Evolutionary conservation across 768 basidiomycete species (phyloP), one percentile per base, ranked within the genome.

Genomic region (Pholiota molesta): DNA sequence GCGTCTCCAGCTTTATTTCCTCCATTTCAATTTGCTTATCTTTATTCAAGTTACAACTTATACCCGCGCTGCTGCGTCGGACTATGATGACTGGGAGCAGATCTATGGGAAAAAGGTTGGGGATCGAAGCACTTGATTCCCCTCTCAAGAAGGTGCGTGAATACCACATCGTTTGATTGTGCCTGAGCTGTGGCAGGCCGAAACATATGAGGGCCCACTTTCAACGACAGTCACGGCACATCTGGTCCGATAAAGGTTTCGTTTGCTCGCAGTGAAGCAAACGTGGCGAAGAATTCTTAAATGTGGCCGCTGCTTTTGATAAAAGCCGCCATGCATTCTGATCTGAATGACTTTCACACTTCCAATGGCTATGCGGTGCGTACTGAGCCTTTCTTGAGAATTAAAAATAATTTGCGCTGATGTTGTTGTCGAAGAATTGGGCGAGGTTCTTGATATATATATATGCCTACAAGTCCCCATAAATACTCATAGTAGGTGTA

Each of bases 21-120:
- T 19, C n/a, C 28, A 39, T 26, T 17, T 11, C 54, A 21, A 13
- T 26, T 45, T 42, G 40, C 45, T 37, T 14, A 33, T 26, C 47
- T 19, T 53, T 8, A 5, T 40, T 21, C 7, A 49, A 83, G 81
- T 81, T 62, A 78, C 79, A 70, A 78, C 84, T 76, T 89, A 89
- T 63, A 83, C 81, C 0, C 81, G 89, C 19, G 82, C 85, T 16
- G 72, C 83, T 9, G 82, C 85, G 1, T 88, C 86, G 0, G 89
- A 90, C 67, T 88, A 84, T 52, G 85, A 90, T 62, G 84, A 84
- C 54, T 89, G 88, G 88, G 81, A 83, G 66, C 71, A 61, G 0
- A 68, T 76, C 1, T 71, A 83, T 26, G 77, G 77, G 2, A 88
- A 89, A 72, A 80, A 2, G 88, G 87, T 0, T 90, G 89, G 89